These are phyloP conservation scores for Verbascum thapsus DNA, from an alignment of 257 asterid species.

Conservation along the genomic window DNA sequence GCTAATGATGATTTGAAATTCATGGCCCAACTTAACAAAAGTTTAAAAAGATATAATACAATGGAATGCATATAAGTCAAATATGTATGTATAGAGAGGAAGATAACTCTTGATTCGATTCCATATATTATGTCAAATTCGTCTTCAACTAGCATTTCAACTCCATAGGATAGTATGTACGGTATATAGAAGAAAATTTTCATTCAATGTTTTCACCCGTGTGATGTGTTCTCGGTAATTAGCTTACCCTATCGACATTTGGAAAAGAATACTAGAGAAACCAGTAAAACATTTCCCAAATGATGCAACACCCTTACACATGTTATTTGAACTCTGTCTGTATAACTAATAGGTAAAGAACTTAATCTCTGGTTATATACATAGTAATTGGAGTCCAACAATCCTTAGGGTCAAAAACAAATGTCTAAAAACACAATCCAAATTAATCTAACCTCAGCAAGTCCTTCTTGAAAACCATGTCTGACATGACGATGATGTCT, in stretches of 20 bases:
- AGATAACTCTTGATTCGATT: not conserved
- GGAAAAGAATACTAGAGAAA: constrained; percentile 9
- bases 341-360: not conserved
- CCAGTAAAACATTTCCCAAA: not conserved
- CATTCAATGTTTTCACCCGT: too few relatives aligned
- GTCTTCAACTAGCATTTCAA: constrained; percentile 5
- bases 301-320: not conserved
- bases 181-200: not conserved
- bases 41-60: not conserved
- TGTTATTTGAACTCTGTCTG: constrained; percentile 1
- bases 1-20: not conserved
- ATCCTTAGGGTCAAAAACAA: not conserved
- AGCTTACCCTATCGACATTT: too few relatives aligned
- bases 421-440: too few relatives aligned
- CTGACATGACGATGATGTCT: constrained; percentile 47
- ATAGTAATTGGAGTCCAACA: not conserved
- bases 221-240: too few relatives aligned
- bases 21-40: not conserved
- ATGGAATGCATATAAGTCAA: not conserved
- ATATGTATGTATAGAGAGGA: not conserved
- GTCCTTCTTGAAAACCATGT: constrained; percentile 52
- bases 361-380: not conserved
- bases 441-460: constrained; percentile 49
- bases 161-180: not conserved
- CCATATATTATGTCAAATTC: constrained; percentile 3